Evolutionary conservation across 352 stramenopile species (phyloP), one percentile per base, ranked within the genome.

Genomic region (Phytophthora europaea): DNA sequence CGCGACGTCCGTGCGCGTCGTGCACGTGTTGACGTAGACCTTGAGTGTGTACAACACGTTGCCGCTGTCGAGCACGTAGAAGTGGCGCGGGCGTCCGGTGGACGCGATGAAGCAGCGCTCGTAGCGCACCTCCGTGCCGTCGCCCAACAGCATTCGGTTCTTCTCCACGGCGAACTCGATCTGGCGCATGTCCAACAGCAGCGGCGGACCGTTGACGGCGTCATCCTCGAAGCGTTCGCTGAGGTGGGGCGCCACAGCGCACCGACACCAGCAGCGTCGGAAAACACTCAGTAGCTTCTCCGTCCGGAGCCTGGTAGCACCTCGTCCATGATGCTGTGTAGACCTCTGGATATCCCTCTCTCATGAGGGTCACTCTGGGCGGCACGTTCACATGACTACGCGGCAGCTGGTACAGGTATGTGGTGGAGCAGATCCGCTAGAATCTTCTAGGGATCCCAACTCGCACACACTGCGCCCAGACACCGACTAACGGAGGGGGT

Each of bases 11-110:
- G 82, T 75, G 43, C 87, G 77, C 13, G 88, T 92, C 53, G 87
- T 94, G 66, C 91, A 91, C 52, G 81, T 86, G 72, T 98, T 98
- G 72, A 98, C 92, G 3, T 82, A 83, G 61, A 98, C 91, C 18
- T 90, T 88, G 38, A 97, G 81, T 38, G 85, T 76, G 75, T 96
- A 97, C 62, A 79, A 91, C 22, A 94, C 88, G 52, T 87, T 85
- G 55, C 92, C 84, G 33, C 82, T 93, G 57, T 97, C 86, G 9
- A 98, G 79, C 36, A 98, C 91, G 79, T 98, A 98, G 34, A 97
- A 94, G 38, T 95, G 82, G 6, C 89, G 87, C 10, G 91, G 90
- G 34, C 89, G 84, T 3, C 93, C 93, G 2, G 90, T 87, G 9
- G 85, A 95, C 51, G 93, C 93, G 61, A 98, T 85, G 40, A 98